Conservation (phyloP, 2,329 filamentous ascomycete species). For the Fusarium avenaceum region DNA sequence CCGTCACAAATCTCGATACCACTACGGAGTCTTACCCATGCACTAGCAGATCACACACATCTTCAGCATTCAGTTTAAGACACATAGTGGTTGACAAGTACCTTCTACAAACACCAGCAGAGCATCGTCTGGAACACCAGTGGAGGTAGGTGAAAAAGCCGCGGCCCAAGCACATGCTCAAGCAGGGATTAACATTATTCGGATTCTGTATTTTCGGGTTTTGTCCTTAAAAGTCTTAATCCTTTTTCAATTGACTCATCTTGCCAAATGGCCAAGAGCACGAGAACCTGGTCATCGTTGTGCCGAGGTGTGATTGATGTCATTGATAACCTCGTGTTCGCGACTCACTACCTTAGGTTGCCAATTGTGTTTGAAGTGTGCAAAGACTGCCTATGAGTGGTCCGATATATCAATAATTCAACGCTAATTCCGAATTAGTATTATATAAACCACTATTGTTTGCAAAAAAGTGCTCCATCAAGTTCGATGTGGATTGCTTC, state of each 20-base stretch:
- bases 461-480: neutral
- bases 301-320: slow-evolving; percentile 34
- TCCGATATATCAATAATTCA: neutral
- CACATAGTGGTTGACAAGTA: slow-evolving; percentile 15
- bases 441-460: slow-evolving; percentile 3
- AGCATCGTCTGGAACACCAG: slow-evolving; percentile 8
- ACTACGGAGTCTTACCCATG: neutral
- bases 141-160: slow-evolving; percentile 29
- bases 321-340: slow-evolving; percentile 25
- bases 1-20: neutral
- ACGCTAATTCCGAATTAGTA: neutral
- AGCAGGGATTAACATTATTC: neutral
- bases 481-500: slow-evolving; percentile 14
- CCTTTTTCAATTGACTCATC: neutral
- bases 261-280: slow-evolving; percentile 3
- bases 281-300: neutral
- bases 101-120: slow-evolving; percentile 5
- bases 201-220: neutral
- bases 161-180: slow-evolving; percentile 24
- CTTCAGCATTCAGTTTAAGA: neutral
- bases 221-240: neutral
- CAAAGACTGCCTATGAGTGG: neutral
- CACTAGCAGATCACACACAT: neutral
- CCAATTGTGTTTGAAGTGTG: neutral
- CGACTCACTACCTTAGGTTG: neutral